Conservation (phyloP, 1,139 yeast genomes). For the Geotrichum australiense region DNA sequence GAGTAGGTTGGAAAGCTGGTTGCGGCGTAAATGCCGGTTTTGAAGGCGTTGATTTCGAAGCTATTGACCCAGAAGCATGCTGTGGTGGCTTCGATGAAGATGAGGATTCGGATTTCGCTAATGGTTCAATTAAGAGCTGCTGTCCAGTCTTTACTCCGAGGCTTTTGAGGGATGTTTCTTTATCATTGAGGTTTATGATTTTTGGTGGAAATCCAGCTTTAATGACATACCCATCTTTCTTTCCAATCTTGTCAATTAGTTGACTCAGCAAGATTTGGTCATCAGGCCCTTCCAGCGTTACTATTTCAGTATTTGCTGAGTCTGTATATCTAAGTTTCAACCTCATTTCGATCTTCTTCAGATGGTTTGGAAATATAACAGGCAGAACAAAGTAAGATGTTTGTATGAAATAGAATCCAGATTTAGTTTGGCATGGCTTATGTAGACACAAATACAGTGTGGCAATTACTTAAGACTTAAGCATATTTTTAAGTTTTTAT, state of each 20-base stretch:
- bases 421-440: too few relatives aligned
- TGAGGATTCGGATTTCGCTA: conserved; percentile 5
- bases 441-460: too few relatives aligned
- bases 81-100: neutral
- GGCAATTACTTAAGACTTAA: too few relatives aligned
- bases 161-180: conserved; percentile 30
- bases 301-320: conserved; percentile 3
- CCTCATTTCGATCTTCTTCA: conserved; percentile 14
- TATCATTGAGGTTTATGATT: conserved; percentile 33
- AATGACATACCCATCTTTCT: conserved; percentile 27
- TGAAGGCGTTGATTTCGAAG: neutral
- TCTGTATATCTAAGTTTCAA: conserved; percentile 15
- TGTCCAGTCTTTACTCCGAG: conserved; percentile 53
- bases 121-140: conserved; percentile 39
- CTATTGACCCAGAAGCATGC: neutral
- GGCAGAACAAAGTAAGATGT: too few relatives aligned
- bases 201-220: conserved; percentile 60
- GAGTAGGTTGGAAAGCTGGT: neutral
- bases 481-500: too few relatives aligned
- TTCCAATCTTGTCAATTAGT: conserved; percentile 20
- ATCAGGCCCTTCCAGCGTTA: conserved; percentile 20
- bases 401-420: too few relatives aligned
- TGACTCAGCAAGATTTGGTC: conserved; percentile 28
- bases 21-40: neutral
- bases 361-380: too few relatives aligned